phyloP scores from a whole-genome alignment of 2,329 filamentous ascomycete genomes.

The Trichoderma sp. region DNA sequence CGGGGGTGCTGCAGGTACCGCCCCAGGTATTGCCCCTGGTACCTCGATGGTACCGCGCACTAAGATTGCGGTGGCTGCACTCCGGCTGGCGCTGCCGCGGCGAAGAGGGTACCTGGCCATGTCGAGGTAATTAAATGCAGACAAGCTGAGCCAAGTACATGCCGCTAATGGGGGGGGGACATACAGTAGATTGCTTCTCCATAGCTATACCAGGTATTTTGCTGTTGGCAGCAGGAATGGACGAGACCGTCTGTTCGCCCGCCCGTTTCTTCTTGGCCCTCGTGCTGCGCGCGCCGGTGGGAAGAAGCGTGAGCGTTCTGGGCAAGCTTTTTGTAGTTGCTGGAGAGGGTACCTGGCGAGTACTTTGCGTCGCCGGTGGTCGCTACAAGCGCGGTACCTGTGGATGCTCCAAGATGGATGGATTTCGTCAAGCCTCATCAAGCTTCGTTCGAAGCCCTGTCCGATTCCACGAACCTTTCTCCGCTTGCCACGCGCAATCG shows the following conservation, averaged over 20 bases:
- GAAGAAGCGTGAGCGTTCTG: too few species aligned
- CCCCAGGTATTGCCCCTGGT: not conserved
- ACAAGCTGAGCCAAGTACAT: not conserved
- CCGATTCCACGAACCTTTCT: constrained; percentile 2
- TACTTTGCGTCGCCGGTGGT: not conserved
- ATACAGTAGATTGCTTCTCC: not conserved
- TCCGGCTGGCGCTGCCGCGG: constrained; percentile 7
- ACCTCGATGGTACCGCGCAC: not conserved
- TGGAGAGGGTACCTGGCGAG: not conserved
- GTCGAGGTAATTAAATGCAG: constrained; percentile 2
- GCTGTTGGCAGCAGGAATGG: not conserved
- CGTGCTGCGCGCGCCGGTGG: not conserved
- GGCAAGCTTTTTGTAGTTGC: not conserved
- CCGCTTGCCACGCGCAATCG: constrained; percentile 13
- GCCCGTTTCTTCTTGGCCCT: not conserved
- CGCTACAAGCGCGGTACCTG: not conserved
- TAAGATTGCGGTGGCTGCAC: constrained; percentile 1
- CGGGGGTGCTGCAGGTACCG: not conserved
- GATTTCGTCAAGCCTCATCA: not conserved
- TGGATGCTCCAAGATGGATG: not conserved
- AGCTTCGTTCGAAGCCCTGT: not conserved
- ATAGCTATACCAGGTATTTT: not conserved
- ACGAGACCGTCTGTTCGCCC: not conserved
- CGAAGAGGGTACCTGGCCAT: not conserved
- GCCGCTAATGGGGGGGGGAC: not conserved